phyloP scores from a whole-genome alignment of 805 yeast species.

The Blastobotrys peoriensis region DNA sequence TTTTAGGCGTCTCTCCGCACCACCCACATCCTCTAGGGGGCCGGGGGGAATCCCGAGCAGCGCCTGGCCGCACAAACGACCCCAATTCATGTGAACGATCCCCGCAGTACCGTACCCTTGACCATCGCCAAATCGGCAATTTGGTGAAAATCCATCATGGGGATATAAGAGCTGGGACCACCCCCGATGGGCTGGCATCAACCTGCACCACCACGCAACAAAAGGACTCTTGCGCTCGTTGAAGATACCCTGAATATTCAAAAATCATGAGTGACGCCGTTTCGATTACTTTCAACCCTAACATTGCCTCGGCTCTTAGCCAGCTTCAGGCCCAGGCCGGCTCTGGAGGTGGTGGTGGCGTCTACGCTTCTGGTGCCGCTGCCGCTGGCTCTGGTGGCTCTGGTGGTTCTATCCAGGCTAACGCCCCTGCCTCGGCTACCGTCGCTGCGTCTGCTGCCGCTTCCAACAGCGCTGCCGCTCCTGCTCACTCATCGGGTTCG shows the following conservation, averaged over 20 bases:
- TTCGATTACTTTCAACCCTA: neutral
- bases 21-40: no score
- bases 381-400: neutral
- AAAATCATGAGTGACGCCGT: neutral
- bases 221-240: no score
- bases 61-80: neutral
- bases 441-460: neutral
- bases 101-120: neutral
- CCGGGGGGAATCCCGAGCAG: neutral
- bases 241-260: no score
- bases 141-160: neutral
- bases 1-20: no score
- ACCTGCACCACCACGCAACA: no score
- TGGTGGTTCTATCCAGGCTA: neutral
- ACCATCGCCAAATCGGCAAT: neutral
- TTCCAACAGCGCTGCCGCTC: neutral
- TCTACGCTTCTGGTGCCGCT: neutral
- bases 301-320: neutral
- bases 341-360: neutral
- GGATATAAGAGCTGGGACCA: no score
- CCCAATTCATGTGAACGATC: neutral
- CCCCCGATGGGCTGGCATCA: no score
- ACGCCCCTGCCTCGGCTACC: neutral
- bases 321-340: neutral
- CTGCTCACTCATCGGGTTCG: neutral